Evolutionary conservation across 2,329 filamentous ascomycete genomes (phyloP), one percentile per base, ranked within the genome.

Genomic region (Fulvia fulva): DNA sequence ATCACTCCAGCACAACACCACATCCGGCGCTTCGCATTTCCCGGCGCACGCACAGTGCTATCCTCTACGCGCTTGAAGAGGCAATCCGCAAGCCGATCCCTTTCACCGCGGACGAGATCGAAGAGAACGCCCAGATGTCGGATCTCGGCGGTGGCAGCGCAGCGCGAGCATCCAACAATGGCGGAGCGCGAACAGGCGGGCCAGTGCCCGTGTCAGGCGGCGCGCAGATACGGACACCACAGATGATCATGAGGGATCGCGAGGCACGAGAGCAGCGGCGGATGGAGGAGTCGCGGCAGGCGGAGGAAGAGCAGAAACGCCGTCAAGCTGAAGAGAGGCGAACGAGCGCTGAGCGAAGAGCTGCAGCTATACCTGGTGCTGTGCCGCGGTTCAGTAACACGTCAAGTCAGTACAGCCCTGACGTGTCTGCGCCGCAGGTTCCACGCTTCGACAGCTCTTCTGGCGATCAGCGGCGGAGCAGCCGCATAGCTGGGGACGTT

Each of bases 61-160:
- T 99, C 72, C 87, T 96, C 68, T 97, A 89, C 79, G 86, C 91
- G 37, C 84, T 97, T 57, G 92, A 97, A 79, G 91, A 95, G 78
- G 91, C 90, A 37, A 82, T 97, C 65, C 88, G 92, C 66, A 84
- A 87, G 49, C 91, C 93, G 1, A 83, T 91, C 65, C 80, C 85
- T 51, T 95, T 97, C 76, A 95, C 91, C 8, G 83, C 89, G 23
- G 91, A 96, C 75, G 78, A 87, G 66, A 82, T 87, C 61, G 94
- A 99, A 80, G 90, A 96, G 79, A 88, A 90, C 82, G 90, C 92
- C 67, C 84, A 85, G 69, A 97, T 99, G 92, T 89, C 92, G 67
- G 92, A 96, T 74, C 81, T 96, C 67, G 81, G 84, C 70, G 83
- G 85, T 71, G 62, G 62, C 51, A 63, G 56, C 53, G 57, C 62